A percentile compares a stretch with the other conserved stretches of the same genome.
phyloP scores from a whole-genome alignment of 169 alveolate species.

The Babesia divergens region DNA sequence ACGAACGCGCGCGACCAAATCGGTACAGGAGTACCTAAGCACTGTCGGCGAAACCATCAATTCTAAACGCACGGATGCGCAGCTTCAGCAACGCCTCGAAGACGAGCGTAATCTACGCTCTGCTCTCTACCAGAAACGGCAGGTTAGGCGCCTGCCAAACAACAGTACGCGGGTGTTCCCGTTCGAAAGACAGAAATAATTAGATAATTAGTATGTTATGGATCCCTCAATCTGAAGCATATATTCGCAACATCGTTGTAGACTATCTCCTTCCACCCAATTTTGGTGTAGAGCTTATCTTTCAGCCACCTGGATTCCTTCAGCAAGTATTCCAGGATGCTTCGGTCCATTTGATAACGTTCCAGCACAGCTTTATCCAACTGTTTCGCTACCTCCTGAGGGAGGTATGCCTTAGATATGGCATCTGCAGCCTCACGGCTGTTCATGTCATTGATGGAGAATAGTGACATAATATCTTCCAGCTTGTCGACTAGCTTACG shows the following conservation, averaged over 20 bases:
- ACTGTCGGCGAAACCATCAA: background rate
- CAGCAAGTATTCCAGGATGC: conserved; percentile 26
- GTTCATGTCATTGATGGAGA: conserved; percentile 32
- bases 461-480: conserved; percentile 54
- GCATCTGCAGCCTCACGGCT: conserved; percentile 64
- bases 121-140: conserved; percentile 33
- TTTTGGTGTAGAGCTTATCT: background rate
- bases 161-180: conserved; percentile 8
- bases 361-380: conserved; percentile 68
- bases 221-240: background rate
- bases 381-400: conserved; percentile 58
- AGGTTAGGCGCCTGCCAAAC: conserved; percentile 12
- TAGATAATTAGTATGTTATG: background rate
- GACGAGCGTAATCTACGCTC: conserved; percentile 35
- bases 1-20: background rate
- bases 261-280: background rate
- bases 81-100: conserved; percentile 19
- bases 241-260: conserved; percentile 20
- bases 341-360: conserved; percentile 60
- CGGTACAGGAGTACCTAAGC: conserved; percentile 1
- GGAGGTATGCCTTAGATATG: conserved; percentile 55
- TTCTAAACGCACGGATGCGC: background rate
- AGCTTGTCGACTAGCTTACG: conserved; percentile 13
- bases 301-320: conserved; percentile 56
- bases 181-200: conserved; percentile 30